Conservation (phyloP, 345 rosid species). For the Linum trigynum region DNA sequence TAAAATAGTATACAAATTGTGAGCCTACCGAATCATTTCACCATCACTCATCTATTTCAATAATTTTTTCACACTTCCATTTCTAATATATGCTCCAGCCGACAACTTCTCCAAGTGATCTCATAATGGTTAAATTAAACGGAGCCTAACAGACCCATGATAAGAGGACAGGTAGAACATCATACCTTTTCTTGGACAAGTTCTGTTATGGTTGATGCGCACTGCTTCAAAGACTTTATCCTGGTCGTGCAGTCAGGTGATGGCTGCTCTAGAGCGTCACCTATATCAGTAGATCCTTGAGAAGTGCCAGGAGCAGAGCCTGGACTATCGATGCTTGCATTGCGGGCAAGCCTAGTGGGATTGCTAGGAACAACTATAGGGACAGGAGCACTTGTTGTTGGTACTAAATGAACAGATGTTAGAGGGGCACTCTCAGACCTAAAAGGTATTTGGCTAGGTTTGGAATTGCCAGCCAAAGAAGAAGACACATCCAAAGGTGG, state of each 20-base stretch:
- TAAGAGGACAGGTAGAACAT: background rate
- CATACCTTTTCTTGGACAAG: slow-evolving; percentile 61
- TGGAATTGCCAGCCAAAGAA: slow-evolving; percentile 46
- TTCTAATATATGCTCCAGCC: too few species aligned
- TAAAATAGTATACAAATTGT: too few species aligned
- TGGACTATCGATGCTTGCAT: slow-evolving; percentile 59
- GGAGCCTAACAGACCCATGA: background rate
- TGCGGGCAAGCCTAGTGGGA: slow-evolving; percentile 18
- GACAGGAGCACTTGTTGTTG: slow-evolving; percentile 52
- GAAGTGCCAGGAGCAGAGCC: slow-evolving; percentile 69
- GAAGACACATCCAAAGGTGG: slow-evolving; percentile 64
- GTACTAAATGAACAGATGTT: slow-evolving; percentile 26
- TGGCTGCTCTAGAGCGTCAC: slow-evolving; percentile 71
- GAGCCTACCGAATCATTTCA: too few species aligned
- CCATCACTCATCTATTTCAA: too few species aligned
- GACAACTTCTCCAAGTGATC: too few species aligned
- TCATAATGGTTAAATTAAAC: too few species aligned
- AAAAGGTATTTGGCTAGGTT: slow-evolving; percentile 40
- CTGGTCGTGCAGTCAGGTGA: slow-evolving; percentile 57
- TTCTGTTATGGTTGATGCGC: slow-evolving; percentile 61
- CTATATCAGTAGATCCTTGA: slow-evolving; percentile 64
- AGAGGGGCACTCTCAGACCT: slow-evolving; percentile 41
- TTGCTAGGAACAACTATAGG: slow-evolving; percentile 44
- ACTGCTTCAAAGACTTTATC: slow-evolving; percentile 66
- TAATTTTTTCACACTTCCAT: too few species aligned